phyloP scores from a whole-genome alignment of 2,329 filamentous ascomycete genomes.

The Celoporthe dispersa region DNA sequence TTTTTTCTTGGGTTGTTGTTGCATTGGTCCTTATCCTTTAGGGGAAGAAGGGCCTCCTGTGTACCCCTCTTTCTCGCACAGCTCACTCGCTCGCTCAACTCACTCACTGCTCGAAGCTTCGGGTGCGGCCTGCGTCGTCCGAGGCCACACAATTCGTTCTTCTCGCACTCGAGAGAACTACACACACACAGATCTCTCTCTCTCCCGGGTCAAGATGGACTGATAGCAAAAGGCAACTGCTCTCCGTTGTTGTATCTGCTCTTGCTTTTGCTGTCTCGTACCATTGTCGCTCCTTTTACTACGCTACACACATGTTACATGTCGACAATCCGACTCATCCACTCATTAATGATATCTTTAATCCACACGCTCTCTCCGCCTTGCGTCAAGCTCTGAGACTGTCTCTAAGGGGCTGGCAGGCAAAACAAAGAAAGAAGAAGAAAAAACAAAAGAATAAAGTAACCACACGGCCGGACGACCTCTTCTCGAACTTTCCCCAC shows the following conservation, averaged over 20 bases:
- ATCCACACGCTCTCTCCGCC: slow-evolving; percentile 13
- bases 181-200: background rate
- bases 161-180: background rate
- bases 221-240: slow-evolving; percentile 18
- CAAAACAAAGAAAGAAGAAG: too few relatives aligned
- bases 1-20: too few relatives aligned
- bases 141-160: background rate
- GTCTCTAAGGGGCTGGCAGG: too few relatives aligned
- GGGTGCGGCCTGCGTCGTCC: slow-evolving; percentile 2
- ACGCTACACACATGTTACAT: background rate
- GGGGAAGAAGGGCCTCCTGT: background rate
- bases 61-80: background rate
- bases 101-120: background rate
- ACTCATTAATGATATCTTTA: slow-evolving; percentile 14
- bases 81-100: background rate
- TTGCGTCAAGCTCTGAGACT: too few relatives aligned
- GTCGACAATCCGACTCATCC: slow-evolving; percentile 1
- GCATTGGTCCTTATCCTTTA: background rate
- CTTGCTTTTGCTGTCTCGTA: slow-evolving; percentile 18
- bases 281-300: slow-evolving; percentile 21
- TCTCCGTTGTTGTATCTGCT: slow-evolving; percentile 5
- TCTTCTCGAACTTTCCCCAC: background rate
- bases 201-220: slow-evolving; percentile 17
- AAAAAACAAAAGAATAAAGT: too few relatives aligned
- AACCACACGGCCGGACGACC: background rate